phyloP scores from a whole-genome alignment of 352 stramenopile species.

The Pythium vanterpoolii region DNA sequence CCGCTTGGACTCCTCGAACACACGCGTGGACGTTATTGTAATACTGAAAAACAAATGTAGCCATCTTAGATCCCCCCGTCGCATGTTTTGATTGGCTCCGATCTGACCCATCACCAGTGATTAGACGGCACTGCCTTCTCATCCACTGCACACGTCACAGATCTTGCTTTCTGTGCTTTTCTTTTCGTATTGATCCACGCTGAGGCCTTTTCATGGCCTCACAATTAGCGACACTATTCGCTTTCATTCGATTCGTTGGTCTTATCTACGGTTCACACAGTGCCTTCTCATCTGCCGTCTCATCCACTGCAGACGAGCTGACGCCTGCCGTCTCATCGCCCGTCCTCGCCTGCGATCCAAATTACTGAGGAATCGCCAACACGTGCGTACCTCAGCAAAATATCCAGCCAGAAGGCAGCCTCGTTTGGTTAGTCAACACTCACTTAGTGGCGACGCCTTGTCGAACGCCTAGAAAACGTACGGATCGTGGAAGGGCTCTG shows the following conservation, averaged over 20 bases:
- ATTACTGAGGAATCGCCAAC: neutral
- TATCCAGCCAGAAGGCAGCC: no score
- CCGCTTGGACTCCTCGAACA: no score
- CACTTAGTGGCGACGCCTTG: no score
- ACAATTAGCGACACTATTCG: neutral
- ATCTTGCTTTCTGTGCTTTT: neutral
- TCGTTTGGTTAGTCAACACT: no score
- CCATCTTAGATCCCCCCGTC: conserved; percentile 6
- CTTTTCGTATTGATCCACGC: no score
- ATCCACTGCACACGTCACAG: neutral
- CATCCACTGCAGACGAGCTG: neutral
- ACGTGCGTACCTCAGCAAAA: neutral
- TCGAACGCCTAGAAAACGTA: neutral
- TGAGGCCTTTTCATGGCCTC: no score
- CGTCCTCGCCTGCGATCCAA: no score
- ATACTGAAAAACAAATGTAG: neutral
- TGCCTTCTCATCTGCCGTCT: conserved; percentile 9
- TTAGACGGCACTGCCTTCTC: conserved; percentile 16
- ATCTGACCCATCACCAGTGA: neutral
- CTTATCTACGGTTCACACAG: neutral
- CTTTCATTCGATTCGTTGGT: neutral
- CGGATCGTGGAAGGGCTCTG: neutral
- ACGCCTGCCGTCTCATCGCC: neutral
- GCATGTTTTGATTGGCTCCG: neutral
- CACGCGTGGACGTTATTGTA: no score